Base-by-base conservation (phyloP, 352 stramenopile species). In the Phytophthora ohioensis region DNA sequence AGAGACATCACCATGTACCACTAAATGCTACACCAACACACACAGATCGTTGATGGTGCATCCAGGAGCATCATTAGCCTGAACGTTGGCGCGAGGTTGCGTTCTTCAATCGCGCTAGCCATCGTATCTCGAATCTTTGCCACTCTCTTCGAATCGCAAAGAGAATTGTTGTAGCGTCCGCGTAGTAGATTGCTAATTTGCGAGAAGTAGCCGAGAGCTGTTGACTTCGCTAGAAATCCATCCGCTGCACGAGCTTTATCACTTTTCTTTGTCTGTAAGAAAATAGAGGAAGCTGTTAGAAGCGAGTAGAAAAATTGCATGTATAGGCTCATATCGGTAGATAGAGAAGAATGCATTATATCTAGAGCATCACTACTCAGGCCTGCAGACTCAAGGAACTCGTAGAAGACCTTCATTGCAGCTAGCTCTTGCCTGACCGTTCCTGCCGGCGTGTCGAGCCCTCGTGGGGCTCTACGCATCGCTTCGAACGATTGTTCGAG, bases 41-140 rank as follows among this genome's bases (percentile, higher is more conserved):
- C 59, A 32, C 21, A 74, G 13, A 46, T 75, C 52, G 4, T 56
- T 53, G 2, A 79, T 17, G 27, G 56, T 73, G 35, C 53, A 59
- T 3, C 41, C 31, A 32, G 55, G 30, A 38, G 55, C 39, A n/a
- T 51, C 55, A 30, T 52, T 34, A 17, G 42, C 34, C 35, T 58
- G 34, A 6, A 48, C 52, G 17, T 58, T 58, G 11, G 36, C 15
- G n/a, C 52, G 52, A 6, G 38, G 17, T 62, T 62, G 11, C 41
- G 42, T 38, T 62, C 39, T 5, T 62, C 39, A 34, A 62, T 62
- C 5, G 35, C 3, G 34, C 55, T 42, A n/a, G 13, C 17, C 42
- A 62, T 62, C 53, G 76, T 62, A 12, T 62, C 31, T 5, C 55
- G n/a, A 34, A 62, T 53, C 12, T 53, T 62, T 8, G 55, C 11